A percentile compares a stretch with the other conserved stretches of the same genome.
Conservation (phyloP, 1,284 basidiomycete genomes). For the Cystobasidiaceae sp. region DNA sequence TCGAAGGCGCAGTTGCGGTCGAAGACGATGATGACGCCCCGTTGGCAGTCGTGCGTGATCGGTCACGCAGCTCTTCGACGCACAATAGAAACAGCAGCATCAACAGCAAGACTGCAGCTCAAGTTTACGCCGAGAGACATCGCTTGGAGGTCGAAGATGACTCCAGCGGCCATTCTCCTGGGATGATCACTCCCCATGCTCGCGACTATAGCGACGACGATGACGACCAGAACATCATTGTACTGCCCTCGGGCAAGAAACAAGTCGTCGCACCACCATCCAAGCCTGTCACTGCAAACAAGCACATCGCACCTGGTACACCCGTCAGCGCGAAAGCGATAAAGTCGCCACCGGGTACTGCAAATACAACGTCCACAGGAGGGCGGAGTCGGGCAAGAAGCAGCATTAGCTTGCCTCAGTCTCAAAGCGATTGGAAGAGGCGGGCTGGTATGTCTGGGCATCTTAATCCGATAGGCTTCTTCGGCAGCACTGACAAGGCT, state of each 20-base stretch:
- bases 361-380: background rate
- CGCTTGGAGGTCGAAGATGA: background rate
- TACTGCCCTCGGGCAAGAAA: background rate
- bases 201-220: slow-evolving; percentile 5
- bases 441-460: background rate
- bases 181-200: background rate
- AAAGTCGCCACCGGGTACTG: slow-evolving; percentile 4
- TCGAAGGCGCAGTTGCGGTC: background rate
- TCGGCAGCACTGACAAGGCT: background rate
- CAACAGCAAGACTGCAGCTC: background rate
- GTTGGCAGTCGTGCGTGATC: slow-evolving; percentile 13
- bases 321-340: background rate
- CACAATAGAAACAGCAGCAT: background rate
- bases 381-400: background rate
- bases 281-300: background rate
- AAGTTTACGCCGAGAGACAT: slow-evolving; percentile 6
- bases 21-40: slow-evolving; percentile 9
- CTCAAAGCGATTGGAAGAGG: slow-evolving; percentile 27
- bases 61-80: background rate
- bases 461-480: too few species aligned
- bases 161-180: background rate
- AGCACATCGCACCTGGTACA: slow-evolving; percentile 4
- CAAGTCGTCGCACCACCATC: background rate
- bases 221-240: slow-evolving; percentile 14
- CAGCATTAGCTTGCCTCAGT: slow-evolving; percentile 11